Conservation (phyloP, 1,139 yeast species). For the Pichia sp. region DNA sequence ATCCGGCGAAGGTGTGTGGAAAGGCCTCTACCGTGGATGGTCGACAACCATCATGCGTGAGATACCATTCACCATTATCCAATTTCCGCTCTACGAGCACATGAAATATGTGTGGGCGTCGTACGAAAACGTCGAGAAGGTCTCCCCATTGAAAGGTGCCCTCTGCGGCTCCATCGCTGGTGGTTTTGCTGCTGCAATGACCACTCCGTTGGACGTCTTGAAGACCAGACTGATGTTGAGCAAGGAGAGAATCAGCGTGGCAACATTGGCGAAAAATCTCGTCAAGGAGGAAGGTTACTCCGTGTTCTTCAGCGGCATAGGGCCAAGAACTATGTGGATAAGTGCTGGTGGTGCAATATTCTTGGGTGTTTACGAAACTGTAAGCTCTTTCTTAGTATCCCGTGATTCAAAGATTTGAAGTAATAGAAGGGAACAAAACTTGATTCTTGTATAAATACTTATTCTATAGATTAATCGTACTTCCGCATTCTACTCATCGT, state of each 20-base stretch:
- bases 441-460: background rate
- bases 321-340: slow-evolving; percentile 96
- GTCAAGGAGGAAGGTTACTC: slow-evolving; percentile 60
- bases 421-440: background rate
- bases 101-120: slow-evolving; percentile 57
- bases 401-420: background rate
- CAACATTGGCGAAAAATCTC: slow-evolving; percentile 44
- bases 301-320: slow-evolving; percentile 78
- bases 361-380: slow-evolving; percentile 86
- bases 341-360: slow-evolving; percentile 98
- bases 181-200: slow-evolving; percentile 86
- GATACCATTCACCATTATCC: slow-evolving; percentile 92
- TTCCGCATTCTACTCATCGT: slow-evolving; percentile 7
- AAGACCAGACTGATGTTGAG: slow-evolving; percentile 88
- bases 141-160: slow-evolving; percentile 75
- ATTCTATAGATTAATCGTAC: background rate
- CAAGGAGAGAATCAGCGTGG: slow-evolving; percentile 45
- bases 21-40: slow-evolving; percentile 91
- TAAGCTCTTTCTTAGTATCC: slow-evolving; percentile 34
- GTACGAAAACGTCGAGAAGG: slow-evolving; percentile 35
- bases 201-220: slow-evolving; percentile 90
- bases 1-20: slow-evolving; percentile 71
- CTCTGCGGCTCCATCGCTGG: slow-evolving; percentile 94
- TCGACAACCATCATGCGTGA: slow-evolving; percentile 87
- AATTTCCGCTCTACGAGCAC: slow-evolving; percentile 88